Evolutionary conservation across 2,329 filamentous ascomycete species (phyloP).

Genomic region (Cladosporium sp.): DNA sequence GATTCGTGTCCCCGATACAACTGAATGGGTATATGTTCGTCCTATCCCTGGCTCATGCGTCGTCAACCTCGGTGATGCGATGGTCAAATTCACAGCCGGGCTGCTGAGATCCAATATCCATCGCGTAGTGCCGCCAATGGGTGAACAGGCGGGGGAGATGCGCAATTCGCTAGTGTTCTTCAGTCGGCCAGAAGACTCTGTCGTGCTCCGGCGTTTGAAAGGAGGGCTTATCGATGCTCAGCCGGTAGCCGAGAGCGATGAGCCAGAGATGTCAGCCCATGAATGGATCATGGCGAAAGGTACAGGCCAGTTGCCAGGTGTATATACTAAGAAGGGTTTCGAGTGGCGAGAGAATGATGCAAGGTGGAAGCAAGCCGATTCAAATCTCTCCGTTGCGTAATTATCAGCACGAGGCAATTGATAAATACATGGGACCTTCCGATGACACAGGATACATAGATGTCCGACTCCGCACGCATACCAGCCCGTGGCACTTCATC

Average conservation of each 20-base stretch:
- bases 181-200: constrained; percentile 47
- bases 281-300: constrained; percentile 2
- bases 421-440: too few species aligned
- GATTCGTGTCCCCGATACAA: constrained; percentile 39
- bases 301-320: background rate
- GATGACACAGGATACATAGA: too few species aligned
- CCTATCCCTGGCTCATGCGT: constrained; percentile 47
- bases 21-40: constrained; percentile 51
- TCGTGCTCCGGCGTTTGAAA: constrained; percentile 38
- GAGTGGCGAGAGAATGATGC: background rate
- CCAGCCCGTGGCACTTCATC: too few species aligned
- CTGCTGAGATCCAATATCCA: constrained; percentile 38
- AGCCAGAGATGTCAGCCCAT: background rate
- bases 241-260: background rate
- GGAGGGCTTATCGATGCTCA: constrained; percentile 10
- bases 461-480: too few species aligned
- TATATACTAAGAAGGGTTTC: background rate
- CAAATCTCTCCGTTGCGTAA: too few species aligned
- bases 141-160: constrained; percentile 40
- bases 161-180: constrained; percentile 56
- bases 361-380: background rate
- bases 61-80: constrained; percentile 46
- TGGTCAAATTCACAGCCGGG: constrained; percentile 44
- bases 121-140: constrained; percentile 47
- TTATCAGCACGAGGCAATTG: too few species aligned